phyloP scores from a whole-genome alignment of 306 rosid genomes.

The Prunus campanulata region DNA sequence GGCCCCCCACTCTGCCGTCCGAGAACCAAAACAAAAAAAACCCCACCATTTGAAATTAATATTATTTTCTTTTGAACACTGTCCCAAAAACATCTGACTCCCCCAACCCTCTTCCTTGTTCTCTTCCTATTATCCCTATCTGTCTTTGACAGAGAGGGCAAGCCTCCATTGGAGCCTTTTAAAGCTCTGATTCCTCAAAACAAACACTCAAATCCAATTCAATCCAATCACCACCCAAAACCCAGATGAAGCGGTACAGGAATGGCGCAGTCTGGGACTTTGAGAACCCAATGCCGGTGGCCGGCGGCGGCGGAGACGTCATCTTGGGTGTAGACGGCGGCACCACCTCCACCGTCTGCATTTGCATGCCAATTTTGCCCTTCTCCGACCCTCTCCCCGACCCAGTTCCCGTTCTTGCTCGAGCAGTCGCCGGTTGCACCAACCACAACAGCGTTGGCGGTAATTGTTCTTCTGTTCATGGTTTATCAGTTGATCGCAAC shows the following conservation, averaged over 20 bases:
- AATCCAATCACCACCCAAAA: neutral
- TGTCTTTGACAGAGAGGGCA: neutral
- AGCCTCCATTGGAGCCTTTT: neutral
- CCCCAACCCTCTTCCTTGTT: neutral
- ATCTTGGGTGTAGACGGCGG: conserved; percentile 87
- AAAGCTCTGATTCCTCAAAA: neutral
- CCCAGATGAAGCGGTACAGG: conserved; percentile 57
- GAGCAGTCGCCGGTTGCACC: conserved; percentile 89
- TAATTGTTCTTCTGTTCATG: conserved; percentile 12
- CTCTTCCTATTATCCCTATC: neutral
- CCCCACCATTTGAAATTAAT: neutral
- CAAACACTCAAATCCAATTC: neutral
- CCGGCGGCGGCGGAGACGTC: conserved; percentile 39
- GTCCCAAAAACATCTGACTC: neutral
- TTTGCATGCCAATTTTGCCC: conserved; percentile 62
- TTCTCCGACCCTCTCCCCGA: conserved; percentile 50
- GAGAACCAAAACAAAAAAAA: neutral
- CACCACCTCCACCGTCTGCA: conserved; percentile 81
- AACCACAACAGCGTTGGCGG: conserved; percentile 96
- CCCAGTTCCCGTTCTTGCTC: conserved; percentile 66
- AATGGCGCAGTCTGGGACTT: conserved; percentile 84
- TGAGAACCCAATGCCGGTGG: conserved; percentile 55
- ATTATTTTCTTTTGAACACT: neutral
- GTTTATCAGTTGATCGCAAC: neutral
- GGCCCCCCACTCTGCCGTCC: conserved; percentile 1